Evolutionary conservation across 129 eudicot species (phyloP), one percentile per base, ranked within the genome.

Genomic region (sunflower (Helianthus annuus)): DNA sequence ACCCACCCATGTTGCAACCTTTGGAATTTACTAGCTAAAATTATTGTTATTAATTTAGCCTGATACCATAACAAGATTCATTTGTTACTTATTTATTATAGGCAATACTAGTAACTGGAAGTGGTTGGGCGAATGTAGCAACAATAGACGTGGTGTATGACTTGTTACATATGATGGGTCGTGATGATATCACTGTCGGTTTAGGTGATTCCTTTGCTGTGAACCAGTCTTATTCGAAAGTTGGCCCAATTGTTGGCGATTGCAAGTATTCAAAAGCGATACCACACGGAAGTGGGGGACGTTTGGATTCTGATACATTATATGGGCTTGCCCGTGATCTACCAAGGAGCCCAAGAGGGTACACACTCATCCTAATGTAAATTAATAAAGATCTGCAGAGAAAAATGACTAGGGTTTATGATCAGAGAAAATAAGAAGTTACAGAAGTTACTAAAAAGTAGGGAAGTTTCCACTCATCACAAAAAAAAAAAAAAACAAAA

Each of bases 81-180:
- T 29, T 53, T 15, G 17, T 38, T 27, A 11, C 29, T 77, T 29
- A 19, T 60, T 68, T 45, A 34, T 2, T 62, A 7, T 78, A 93
- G 98, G 98, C 92, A 0, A 70, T 93, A 80, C 60, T 93, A 17
- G 85, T 86, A 51, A 87, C 76, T 17, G 85, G 97, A 52, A 87
- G 82, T 42, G 98, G 98, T 13, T 93, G 98, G 98, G 98, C 98
- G 14, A 87, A 83, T 66, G 89, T 91, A 34, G 98, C 91, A 60
- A 87, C 98, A 22, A 84, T 93, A 44, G 98, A 93, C 62, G 73
- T 88, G 19, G 86, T 93, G 19, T 93, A 93, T 60, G 98, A 93
- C 77, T 64, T 93, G 72, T 79, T 93, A 76, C 98, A 93, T 68
- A 93, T 90, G 98, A 93, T 93, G 98, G 98, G 98, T 14, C 97